A percentile compares a stretch with the other conserved stretches of the same genome.
Evolutionary conservation across 225 moss, liverwort and hornwort species (phyloP).

Genomic region (Bryoerythrophyllum caledonicum): DNA sequence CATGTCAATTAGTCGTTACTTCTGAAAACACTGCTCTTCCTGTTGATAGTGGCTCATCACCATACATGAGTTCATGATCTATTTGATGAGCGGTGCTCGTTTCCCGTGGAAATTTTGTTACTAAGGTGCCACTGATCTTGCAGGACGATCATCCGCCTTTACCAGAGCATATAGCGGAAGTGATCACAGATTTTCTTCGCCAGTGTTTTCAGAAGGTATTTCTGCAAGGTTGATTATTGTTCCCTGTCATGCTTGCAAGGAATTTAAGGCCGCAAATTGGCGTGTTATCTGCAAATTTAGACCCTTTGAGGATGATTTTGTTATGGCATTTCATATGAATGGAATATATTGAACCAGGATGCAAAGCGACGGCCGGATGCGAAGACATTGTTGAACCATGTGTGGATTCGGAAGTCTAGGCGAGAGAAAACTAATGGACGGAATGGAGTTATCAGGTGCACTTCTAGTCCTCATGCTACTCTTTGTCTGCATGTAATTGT

Average conservation of each 20-base stretch:
- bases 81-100: background rate
- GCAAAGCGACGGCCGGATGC: constrained; percentile 85
- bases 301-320: background rate
- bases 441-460: constrained; percentile 49
- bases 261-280: background rate
- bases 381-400: constrained; percentile 70
- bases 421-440: constrained; percentile 48
- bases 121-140: constrained; percentile 5
- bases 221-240: background rate
- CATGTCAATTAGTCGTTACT: constrained; percentile 7
- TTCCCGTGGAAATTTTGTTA: background rate
- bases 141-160: constrained; percentile 88
- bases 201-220: constrained; percentile 81
- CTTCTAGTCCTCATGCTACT: background rate
- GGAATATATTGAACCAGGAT: constrained; percentile 46
- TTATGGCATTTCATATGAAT: background rate
- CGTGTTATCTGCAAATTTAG: background rate
- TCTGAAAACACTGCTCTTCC: background rate
- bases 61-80: background rate
- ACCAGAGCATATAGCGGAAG: constrained; percentile 70
- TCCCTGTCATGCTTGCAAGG: background rate
- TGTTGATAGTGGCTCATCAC: background rate
- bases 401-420: constrained; percentile 74
- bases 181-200: constrained; percentile 78
- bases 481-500: background rate